These are phyloP conservation scores for Suhomyces guaymorum DNA, from an alignment of 1,139 yeast species.

Conservation along the genomic window DNA sequence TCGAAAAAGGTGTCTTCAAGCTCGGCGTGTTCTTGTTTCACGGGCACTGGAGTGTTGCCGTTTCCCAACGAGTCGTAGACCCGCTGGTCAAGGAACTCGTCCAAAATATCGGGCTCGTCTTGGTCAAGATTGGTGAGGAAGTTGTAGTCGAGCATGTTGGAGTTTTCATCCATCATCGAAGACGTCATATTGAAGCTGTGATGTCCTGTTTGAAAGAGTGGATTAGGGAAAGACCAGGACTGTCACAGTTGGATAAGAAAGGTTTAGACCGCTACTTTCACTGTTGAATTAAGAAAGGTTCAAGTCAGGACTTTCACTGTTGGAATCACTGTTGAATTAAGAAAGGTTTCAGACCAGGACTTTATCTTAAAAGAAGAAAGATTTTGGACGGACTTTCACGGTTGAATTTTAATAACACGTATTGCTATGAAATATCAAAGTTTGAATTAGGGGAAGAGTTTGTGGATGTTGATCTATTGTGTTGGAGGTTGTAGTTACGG, in stretches of 20 bases:
- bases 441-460: too few species aligned
- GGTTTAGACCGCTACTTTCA: too few species aligned
- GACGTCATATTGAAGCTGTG: constrained; percentile 15
- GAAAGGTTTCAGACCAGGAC: too few species aligned
- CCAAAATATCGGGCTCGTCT: constrained; percentile 47
- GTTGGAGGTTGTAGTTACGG: too few species aligned
- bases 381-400: too few species aligned
- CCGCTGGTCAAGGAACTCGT: constrained; percentile 59
- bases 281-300: too few species aligned
- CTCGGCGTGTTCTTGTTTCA: constrained; percentile 17
- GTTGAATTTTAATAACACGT: neutral
- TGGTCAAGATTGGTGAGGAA: constrained; percentile 18
- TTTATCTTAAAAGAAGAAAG: too few species aligned
- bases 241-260: too few species aligned
- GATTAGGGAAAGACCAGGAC: too few species aligned
- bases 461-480: too few species aligned
- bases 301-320: too few species aligned
- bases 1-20: constrained; percentile 5
- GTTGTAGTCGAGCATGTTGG: constrained; percentile 19
- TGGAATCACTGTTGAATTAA: too few species aligned
- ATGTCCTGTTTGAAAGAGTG: neutral
- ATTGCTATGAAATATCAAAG: neutral
- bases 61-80: constrained; percentile 46
- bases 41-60: constrained; percentile 26
- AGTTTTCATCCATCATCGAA: constrained; percentile 17